These are phyloP conservation scores for Aspergillus neoniger DNA, from an alignment of 2,329 filamentous ascomycete species.

Conservation along the genomic window DNA sequence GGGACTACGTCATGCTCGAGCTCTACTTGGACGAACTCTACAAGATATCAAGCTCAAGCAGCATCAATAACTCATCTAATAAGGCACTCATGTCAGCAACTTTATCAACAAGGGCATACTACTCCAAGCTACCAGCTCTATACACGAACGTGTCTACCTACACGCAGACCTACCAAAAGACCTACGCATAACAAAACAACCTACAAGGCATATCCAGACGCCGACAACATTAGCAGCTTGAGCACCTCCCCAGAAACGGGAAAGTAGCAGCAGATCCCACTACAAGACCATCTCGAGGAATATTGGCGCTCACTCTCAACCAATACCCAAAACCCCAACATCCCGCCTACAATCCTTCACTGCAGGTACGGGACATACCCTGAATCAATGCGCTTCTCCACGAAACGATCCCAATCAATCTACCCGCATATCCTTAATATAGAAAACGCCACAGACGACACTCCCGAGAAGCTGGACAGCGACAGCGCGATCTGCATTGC, in stretches of 20 bases:
- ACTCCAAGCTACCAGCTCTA: slow-evolving; percentile 43
- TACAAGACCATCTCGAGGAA: too few relatives aligned
- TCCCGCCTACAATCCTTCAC: background rate
- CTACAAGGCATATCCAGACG: slow-evolving; percentile 30
- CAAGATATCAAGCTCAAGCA: slow-evolving; percentile 38
- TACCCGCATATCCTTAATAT: background rate
- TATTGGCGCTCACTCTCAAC: background rate
- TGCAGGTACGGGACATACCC: background rate
- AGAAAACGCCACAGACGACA: background rate
- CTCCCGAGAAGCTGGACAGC: background rate
- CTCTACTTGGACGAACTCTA: slow-evolving; percentile 44
- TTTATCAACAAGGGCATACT: slow-evolving; percentile 39
- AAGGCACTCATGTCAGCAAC: slow-evolving; percentile 36
- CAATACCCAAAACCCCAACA: background rate
- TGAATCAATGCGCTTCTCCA: background rate
- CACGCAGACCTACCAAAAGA: slow-evolving; percentile 48
- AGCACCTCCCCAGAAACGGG: slow-evolving; percentile 10
- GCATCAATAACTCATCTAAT: slow-evolving; percentile 42
- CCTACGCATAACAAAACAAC: slow-evolving; percentile 37
- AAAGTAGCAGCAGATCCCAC: background rate
- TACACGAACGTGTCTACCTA: slow-evolving; percentile 52
- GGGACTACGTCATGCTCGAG: slow-evolving; percentile 46
- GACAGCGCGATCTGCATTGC: background rate
- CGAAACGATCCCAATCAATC: background rate
- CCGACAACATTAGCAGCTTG: slow-evolving; percentile 29